Base-by-base conservation (phyloP, 805 yeast genomes). In the Candida ovalis region DNA sequence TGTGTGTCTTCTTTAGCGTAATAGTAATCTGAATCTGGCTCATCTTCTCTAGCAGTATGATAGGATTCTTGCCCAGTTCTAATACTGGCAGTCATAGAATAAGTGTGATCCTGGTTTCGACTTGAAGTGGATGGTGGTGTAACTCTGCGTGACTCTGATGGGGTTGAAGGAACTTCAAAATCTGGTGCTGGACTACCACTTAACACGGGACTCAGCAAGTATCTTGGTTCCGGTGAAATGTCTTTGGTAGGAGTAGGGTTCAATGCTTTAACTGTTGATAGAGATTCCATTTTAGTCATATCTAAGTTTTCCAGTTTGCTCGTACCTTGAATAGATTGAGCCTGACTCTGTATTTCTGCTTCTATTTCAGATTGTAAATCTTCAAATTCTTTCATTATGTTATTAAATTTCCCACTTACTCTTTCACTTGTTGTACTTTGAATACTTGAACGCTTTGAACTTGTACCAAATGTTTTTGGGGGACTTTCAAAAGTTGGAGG, bases 361-460 rank as follows among this genome's bases (percentile, higher is more conserved):
- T 54, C 61, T 12, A 63, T 56, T 42, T 62, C 67, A 10, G 60
- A 38, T 24, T 55, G 55, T 18, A 66, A 43, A 40, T 58, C 58
- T 40, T 64, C 67, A 40, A 64, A 64, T 43, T 67, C 66, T 44
- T 57, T 61, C 63, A 64, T 67, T 13, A 63, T 58, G 40, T 61
- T 62, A 45, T 66, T 68, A 24, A 67, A 54, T 41, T 59, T 58
- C 2, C 55, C 59, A 41, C 59, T 57, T 5, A 62, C 54, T 32
- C 56, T 49, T 17, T 52, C 54, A 21, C 50, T 52, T 4, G 44
- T 48, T 5, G 45, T 23, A 17, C 47, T 38, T 12, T 48, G 40
- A 6, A 46, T 19, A 30, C 51, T 37, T 33, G 22, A 10, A 18
- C 40, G 23, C 21, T 19, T 40, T 8, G 27, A 39, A 32, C 10